A percentile compares a stretch with the other conserved stretches of the same genome.
Evolutionary conservation across 129 eudicot genomes (phyloP).

Genomic region (Pittosporum tobira): DNA sequence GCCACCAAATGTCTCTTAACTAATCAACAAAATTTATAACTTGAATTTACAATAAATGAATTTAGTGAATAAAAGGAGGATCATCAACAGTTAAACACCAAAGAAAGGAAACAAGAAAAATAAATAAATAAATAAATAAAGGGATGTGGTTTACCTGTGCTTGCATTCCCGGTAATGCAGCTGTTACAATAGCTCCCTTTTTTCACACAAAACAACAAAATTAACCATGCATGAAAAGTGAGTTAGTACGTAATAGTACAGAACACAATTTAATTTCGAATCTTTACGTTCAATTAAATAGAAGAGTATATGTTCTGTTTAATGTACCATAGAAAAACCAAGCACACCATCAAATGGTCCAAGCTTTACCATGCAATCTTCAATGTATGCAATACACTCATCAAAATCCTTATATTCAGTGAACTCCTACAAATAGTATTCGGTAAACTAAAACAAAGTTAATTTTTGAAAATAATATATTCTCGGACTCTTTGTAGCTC

Average conservation of each 20-base stretch:
- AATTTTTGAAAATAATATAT: not conserved
- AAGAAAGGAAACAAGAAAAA: no score
- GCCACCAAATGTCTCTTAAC: no score
- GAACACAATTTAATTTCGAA: no score
- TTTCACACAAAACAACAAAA: not conserved
- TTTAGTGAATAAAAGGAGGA: no score
- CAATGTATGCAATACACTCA: conserved; percentile 29
- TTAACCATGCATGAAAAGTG: not conserved
- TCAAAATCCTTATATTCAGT: conserved; percentile 27
- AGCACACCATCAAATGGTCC: conserved; percentile 49
- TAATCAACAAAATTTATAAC: no score
- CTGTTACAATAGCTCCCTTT: conserved; percentile 31
- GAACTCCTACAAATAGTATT: conserved; percentile 27
- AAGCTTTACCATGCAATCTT: conserved; percentile 30
- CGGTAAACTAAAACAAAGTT: not conserved
- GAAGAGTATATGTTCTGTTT: not conserved
- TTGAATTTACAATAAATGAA: no score
- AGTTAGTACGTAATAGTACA: not conserved
- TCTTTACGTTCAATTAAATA: not conserved
- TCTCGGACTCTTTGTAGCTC: no score
- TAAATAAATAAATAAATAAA: no score
- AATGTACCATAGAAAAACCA: conserved; percentile 40
- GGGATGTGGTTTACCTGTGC: not conserved
- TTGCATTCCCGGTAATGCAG: conserved; percentile 46
- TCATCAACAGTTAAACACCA: no score